A percentile compares a stretch with the other conserved stretches of the same genome.
Conservation (phyloP, 2,329 filamentous ascomycete species). For the Amauroascus niger region DNA sequence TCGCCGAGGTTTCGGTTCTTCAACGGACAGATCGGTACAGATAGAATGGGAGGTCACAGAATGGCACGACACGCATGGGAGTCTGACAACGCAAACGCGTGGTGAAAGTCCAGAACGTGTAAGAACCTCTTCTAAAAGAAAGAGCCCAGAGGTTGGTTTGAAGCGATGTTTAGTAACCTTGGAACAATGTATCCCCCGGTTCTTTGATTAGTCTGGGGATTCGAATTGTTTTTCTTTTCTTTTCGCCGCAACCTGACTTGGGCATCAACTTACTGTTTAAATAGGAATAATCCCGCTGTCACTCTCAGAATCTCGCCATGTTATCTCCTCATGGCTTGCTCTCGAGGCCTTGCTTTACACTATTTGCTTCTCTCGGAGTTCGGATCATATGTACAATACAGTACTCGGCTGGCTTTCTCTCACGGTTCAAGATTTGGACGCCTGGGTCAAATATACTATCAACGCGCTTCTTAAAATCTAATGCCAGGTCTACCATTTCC, state of each 20-base stretch:
- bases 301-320: not conserved
- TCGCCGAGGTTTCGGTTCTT: slow-evolving; percentile 49
- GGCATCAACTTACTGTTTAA: not conserved
- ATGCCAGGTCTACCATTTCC: not conserved
- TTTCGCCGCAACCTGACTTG: not conserved
- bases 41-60: slow-evolving; percentile 82
- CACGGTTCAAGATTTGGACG: not conserved
- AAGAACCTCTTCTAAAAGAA: slow-evolving; percentile 16
- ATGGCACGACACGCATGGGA: slow-evolving; percentile 45
- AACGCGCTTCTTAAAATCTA: not conserved
- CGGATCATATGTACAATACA: not conserved
- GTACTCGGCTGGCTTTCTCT: not conserved
- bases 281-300: not conserved
- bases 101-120: slow-evolving; percentile 3
- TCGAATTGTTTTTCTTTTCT: too few species aligned
- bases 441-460: not conserved
- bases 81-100: not conserved
- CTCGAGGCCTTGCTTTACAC: not conserved
- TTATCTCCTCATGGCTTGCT: not conserved
- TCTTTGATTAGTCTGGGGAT: not conserved
- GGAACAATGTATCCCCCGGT: not conserved
- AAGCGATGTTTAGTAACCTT: not conserved
- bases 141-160: slow-evolving; percentile 16
- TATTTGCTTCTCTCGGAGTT: not conserved
- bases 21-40: slow-evolving; percentile 53